Percentiles rank a stretch among this genome's conserved stretches.
Conservation (phyloP, 78 protist genomes). For the Planoprotostelium fungivorum region DNA sequence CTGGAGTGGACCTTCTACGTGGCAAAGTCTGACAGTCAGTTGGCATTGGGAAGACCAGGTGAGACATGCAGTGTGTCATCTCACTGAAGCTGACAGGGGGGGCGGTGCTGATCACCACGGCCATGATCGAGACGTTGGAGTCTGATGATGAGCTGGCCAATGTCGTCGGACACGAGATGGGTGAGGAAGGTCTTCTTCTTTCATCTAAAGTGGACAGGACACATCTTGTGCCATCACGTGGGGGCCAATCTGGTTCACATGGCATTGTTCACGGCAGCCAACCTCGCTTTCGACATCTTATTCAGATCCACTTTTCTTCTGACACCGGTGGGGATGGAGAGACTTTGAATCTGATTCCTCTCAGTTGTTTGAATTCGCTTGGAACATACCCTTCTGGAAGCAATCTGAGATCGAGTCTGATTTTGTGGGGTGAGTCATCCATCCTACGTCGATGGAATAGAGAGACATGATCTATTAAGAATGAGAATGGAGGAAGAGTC, state of each 20-base stretch:
- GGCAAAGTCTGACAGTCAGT: not conserved
- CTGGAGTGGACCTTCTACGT: not conserved
- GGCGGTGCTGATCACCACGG: not conserved
- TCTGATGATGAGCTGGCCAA: not conserved
- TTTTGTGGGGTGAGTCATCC: not conserved
- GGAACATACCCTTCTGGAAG: not conserved
- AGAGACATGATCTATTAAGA: too few species aligned
- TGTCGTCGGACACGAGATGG: not conserved
- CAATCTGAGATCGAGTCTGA: not conserved
- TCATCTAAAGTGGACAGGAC: too few species aligned
- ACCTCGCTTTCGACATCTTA: not conserved
- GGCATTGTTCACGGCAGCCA: not conserved
- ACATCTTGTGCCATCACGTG: not conserved
- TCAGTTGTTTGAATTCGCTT: not conserved
- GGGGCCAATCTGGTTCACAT: not conserved
- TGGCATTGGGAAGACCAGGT: not conserved
- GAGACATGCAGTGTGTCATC: not conserved
- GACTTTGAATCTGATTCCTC: not conserved
- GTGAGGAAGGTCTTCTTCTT: too few species aligned
- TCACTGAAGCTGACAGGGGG: not conserved
- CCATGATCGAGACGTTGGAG: not conserved
- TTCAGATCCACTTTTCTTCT: not conserved
- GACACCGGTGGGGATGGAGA: not conserved
- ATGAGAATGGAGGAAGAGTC: too few species aligned
- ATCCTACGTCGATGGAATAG: not conserved